Evolutionary conservation across 495 filamentous ascomycete species (phyloP), one percentile per base, ranked within the genome.

Genomic region (Hypoxylon subgilvum): DNA sequence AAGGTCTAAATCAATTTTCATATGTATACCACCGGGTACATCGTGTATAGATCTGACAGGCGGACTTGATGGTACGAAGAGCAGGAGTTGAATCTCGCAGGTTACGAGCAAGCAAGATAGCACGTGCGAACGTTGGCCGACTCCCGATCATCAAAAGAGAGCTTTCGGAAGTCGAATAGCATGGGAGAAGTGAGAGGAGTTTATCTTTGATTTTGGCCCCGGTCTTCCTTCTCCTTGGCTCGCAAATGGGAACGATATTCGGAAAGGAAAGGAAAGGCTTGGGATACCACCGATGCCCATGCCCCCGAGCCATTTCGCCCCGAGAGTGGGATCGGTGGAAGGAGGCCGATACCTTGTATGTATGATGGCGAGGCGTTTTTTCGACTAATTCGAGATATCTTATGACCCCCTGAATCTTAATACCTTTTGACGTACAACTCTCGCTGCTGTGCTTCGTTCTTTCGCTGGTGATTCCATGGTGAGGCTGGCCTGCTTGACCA

Each of bases 291-390:
- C 45, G 44, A 46, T 14, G 21, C 28, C 22, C 3, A 38, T 32
- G 4, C 31, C 22, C 8, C 50, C 35, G 16, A 17, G 23, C 17
- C 42, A 35, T 17, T 16, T n/a, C 13, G 7, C 4, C 14, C 4
- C 34, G 13, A 27, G 23, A 27, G 5, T 13, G 36, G 43, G 22
- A 17, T 19, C 39, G 32, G 30, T 36, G 49, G 54, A 49, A 39
- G 23, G 23, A 30, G 47, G 35, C 30, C 14, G 47, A 45, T 42
- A 58, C 45, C n/a, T 58, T 64, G 61, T 64, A 59, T 64, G 54
- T 64, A 59, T 64, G 54, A 64, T 58, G 61, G 61, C 49, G 50
- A 59, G 61, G 61, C 61, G 61, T 64, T 64, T 64, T 61, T 61
- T 41, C 60, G 48, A 63, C 60, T 63, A 63, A 63, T 63, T 57